phyloP scores from a whole-genome alignment of 2,329 filamentous ascomycete genomes.

The Colletotrichum zoysiae region DNA sequence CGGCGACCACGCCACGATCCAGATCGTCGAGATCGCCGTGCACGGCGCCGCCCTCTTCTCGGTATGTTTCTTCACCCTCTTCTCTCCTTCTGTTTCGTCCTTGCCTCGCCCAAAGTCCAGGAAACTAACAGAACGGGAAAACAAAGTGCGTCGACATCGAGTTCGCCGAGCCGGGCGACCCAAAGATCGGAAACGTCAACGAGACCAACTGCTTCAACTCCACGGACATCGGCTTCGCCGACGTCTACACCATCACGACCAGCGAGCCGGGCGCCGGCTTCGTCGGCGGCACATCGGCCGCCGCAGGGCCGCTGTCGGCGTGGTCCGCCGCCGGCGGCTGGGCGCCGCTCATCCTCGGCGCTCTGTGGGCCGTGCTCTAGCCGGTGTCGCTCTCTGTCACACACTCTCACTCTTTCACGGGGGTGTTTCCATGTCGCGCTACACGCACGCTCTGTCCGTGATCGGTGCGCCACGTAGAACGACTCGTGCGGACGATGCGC shows the following conservation, averaged over 20 bases:
- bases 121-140: no score
- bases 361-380: slow-evolving; percentile 56
- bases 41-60: slow-evolving; percentile 88
- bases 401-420: no score
- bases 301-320: slow-evolving; percentile 36
- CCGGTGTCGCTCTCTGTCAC: neutral
- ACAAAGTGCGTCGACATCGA: slow-evolving; percentile 95
- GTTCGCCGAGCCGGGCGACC: slow-evolving; percentile 82
- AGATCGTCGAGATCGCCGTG: slow-evolving; percentile 84
- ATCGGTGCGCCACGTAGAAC: no score
- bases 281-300: slow-evolving; percentile 45
- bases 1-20: slow-evolving; percentile 93
- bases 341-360: slow-evolving; percentile 55
- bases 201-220: slow-evolving; percentile 91
- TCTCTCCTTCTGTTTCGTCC: neutral
- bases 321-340: slow-evolving; percentile 52
- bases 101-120: no score
- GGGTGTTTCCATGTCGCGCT: no score
- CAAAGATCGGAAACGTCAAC: slow-evolving; percentile 77
- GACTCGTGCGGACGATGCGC: no score
- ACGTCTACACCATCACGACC: slow-evolving; percentile 78
- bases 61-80: slow-evolving; percentile 61
- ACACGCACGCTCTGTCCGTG: no score
- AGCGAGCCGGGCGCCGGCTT: slow-evolving; percentile 52
- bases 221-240: slow-evolving; percentile 79